phyloP scores from a whole-genome alignment of 371 early-diverging fungal species.

The Ordospora colligata region DNA sequence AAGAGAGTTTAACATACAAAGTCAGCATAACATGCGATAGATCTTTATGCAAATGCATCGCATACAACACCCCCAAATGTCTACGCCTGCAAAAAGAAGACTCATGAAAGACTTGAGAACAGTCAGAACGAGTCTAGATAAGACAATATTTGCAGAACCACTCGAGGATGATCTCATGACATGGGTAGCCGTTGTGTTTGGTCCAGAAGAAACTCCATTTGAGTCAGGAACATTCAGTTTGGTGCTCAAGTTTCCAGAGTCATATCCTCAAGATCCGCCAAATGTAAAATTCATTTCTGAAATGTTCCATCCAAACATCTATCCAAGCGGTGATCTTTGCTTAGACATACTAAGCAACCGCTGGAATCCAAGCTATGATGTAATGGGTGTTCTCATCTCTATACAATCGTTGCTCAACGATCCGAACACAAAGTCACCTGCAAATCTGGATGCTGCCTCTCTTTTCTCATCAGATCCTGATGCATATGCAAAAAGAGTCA shows the following conservation, averaged over 20 bases:
- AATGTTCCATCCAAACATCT: conserved; percentile 98
- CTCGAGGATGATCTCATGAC: conserved; percentile 63
- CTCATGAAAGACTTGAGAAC: conserved; percentile 80
- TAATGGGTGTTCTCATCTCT: conserved; percentile 81
- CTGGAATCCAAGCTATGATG: conserved; percentile 94
- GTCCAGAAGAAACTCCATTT: conserved; percentile 88
- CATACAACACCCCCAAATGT: conserved; percentile 62
- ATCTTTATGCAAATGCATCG: too few species aligned
- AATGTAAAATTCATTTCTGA: conserved; percentile 82
- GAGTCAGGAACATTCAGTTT: conserved; percentile 97
- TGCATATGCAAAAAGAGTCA: conserved; percentile 79
- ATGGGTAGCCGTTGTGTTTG: conserved; percentile 96
- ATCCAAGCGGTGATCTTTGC: conserved; percentile 92
- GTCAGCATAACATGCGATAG: too few species aligned
- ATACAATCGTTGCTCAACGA: conserved; percentile 93
- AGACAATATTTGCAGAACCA: conserved; percentile 58
- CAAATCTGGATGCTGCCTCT: conserved; percentile 90
- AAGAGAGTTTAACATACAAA: too few species aligned
- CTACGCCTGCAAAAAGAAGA: conserved; percentile 65
- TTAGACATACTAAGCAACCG: conserved; percentile 80
- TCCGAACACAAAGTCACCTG: conserved; percentile 90
- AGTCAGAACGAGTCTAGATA: conserved; percentile 74
- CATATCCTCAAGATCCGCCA: conserved; percentile 95
- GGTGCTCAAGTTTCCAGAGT: conserved; percentile 82
- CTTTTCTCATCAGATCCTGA: conserved; percentile 78